Base-by-base conservation (phyloP, 306 rosid genomes). In the Acmispon strigosus region DNA sequence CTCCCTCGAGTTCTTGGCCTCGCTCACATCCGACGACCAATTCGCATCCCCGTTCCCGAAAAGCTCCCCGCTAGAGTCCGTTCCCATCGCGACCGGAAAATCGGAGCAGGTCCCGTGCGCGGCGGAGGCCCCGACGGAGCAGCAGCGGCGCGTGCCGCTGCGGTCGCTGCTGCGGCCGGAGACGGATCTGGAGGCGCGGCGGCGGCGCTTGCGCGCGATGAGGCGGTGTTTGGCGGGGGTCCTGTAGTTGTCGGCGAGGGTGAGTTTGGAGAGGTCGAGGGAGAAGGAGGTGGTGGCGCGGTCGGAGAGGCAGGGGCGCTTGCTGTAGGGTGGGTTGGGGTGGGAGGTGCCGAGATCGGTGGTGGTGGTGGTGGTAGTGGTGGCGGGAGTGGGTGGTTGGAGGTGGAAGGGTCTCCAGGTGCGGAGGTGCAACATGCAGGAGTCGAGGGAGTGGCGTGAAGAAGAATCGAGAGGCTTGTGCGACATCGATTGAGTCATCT, bases 161-260 rank as follows among this genome's bases (percentile, higher is more conserved):
- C 96, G 91, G 27, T 95, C 97, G 74, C 96, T 95, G 77, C 99
- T 91, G 81, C 99, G 91, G 6, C 99, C 97, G 15, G 99, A 95
- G 0, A 95, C 93, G 5, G 99, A 95, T 82, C 99, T 81, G 17
- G 97, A 95, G 2, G 97, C 97, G 0, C 87, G 89, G 3, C 97
- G 96, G 2, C 99, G 82, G 45, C 97, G 73, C 83, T 95, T 95
- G 50, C 88, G 81, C 0, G 96, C 96, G 8, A 91, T 53, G 53
- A 95, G 75, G 13, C 86, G 78, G 73, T 76, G 81, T 68, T 79
- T 85, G 0, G 84, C 82, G 10, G 79, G 39, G 2, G 73, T 62
- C 4, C 72, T 44, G 45, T 62, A 50, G 18, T 71, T 7, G 65
- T 95, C 97, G 6, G 86, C 81, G 56, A 95, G 70, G 68, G 81